A percentile compares a stretch with the other conserved stretches of the same genome.
Conservation (phyloP, 108 stramenopile species). For the Cyclotella sp. region DNA sequence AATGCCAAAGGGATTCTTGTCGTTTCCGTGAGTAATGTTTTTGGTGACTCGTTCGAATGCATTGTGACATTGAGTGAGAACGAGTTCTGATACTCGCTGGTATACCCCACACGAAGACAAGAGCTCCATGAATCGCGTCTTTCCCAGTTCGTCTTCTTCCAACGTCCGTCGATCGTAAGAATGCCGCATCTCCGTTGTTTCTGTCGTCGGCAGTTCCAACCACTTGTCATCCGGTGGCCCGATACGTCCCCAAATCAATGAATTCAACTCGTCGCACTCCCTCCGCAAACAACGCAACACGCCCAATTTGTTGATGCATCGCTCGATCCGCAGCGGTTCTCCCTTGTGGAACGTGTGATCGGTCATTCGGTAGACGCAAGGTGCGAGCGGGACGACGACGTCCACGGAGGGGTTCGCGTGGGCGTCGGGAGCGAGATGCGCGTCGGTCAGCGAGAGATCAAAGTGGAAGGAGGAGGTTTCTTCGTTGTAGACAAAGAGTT, state of each 20-base stretch:
- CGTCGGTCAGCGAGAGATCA: constrained; percentile 22
- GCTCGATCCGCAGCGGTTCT: constrained; percentile 43
- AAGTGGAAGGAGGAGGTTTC: constrained; percentile 47
- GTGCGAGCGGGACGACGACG: constrained; percentile 64
- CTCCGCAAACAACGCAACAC: constrained; percentile 60
- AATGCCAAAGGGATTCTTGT: constrained; percentile 41
- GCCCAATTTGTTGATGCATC: constrained; percentile 61
- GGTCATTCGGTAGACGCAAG: constrained; percentile 68
- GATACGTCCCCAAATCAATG: constrained; percentile 52
- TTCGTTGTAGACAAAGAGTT: constrained; percentile 53
- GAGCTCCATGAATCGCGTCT: constrained; percentile 69
- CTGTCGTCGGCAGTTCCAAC: neutral
- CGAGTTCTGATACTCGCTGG: constrained; percentile 61
- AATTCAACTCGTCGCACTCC: constrained; percentile 58
- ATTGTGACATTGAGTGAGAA: constrained; percentile 45
- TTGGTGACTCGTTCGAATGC: constrained; percentile 20
- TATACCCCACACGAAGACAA: constrained; percentile 68
- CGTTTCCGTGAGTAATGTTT: constrained; percentile 7
- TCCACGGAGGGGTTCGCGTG: constrained; percentile 30
- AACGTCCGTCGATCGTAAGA: constrained; percentile 20
- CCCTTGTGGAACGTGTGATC: constrained; percentile 68
- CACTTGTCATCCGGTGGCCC: neutral
- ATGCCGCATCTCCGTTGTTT: neutral
- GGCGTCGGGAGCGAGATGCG: constrained; percentile 22
- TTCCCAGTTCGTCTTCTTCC: constrained; percentile 72